Conservation (phyloP, 345 rosid genomes). For the Excoecaria agallocha region DNA sequence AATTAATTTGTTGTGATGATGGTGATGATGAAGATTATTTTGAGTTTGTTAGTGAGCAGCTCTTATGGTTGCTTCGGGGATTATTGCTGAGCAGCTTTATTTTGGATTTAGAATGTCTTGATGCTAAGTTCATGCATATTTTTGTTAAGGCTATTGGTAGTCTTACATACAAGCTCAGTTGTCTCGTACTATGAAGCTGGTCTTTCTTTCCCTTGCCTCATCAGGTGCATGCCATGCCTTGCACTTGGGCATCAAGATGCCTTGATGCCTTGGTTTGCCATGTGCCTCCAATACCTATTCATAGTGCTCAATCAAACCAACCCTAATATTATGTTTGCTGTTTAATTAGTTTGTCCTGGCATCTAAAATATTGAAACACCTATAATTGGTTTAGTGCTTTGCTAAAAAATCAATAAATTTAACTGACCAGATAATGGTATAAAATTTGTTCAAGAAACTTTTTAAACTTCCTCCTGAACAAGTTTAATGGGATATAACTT, state of each 20-base stretch:
- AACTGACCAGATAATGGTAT: neutral
- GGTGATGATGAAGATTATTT: neutral
- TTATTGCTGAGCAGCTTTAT: neutral
- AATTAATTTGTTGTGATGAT: neutral
- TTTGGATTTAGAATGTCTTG: neutral
- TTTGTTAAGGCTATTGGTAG: neutral
- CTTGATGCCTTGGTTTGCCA: neutral
- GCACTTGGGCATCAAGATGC: neutral
- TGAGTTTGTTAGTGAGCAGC: neutral
- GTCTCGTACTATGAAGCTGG: neutral
- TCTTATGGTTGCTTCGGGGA: neutral
- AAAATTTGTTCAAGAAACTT: neutral
- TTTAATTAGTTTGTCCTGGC: neutral
- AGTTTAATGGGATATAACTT: neutral
- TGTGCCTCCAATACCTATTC: neutral
- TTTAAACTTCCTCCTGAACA: neutral
- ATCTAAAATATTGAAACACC: neutral
- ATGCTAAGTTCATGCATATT: neutral
- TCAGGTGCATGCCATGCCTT: neutral
- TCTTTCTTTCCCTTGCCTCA: neutral
- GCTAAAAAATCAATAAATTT: neutral
- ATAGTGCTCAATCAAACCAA: neutral
- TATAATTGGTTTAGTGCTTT: neutral
- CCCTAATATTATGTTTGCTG: neutral
- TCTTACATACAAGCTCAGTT: neutral